A percentile compares a stretch with the other conserved stretches of the same genome.
Conservation (phyloP, 2,329 filamentous ascomycete genomes). For the Fusarium sororula region DNA sequence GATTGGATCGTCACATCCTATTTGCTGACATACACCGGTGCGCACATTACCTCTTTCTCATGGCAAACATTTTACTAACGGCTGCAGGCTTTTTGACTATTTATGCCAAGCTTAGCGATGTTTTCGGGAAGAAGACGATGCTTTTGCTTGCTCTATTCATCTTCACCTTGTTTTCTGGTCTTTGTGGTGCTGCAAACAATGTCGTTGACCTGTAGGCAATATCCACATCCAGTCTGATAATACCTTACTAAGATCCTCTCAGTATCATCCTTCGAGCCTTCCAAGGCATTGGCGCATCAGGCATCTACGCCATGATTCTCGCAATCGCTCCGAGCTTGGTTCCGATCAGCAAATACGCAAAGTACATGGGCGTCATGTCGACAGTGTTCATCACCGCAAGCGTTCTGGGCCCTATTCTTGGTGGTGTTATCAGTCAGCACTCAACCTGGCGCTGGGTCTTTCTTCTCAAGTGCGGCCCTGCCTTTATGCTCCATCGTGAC, state of each 20-base stretch:
- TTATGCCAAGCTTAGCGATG: background rate
- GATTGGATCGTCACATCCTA: conserved; percentile 15
- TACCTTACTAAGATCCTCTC: fast-evolving
- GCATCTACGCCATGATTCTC: conserved; percentile 1
- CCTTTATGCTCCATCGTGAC: fast-evolving
- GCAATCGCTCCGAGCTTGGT: background rate
- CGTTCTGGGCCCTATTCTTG: background rate
- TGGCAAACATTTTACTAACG: fast-evolving
- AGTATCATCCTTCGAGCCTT: conserved; percentile 2
- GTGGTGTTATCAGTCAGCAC: conserved; percentile 3
- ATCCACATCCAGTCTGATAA: fast-evolving
- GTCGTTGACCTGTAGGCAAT: background rate
- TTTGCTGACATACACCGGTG: background rate
- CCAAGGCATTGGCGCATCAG: conserved; percentile 1
- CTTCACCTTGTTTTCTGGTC: conserved; percentile 1
- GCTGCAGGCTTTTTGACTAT: background rate
- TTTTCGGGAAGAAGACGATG: conserved; percentile 12
- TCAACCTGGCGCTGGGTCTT: conserved; percentile 14
- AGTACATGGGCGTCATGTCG: conserved; percentile 4
- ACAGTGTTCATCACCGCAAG: conserved; percentile 9
- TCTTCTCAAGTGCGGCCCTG: background rate
- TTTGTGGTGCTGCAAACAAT: conserved; percentile 1
- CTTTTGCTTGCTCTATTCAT: background rate
- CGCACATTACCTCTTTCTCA: fast-evolving
- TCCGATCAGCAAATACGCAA: background rate